Evolutionary conservation across 306 rosid species (phyloP).

Genomic region (Acmispon strigosus): DNA sequence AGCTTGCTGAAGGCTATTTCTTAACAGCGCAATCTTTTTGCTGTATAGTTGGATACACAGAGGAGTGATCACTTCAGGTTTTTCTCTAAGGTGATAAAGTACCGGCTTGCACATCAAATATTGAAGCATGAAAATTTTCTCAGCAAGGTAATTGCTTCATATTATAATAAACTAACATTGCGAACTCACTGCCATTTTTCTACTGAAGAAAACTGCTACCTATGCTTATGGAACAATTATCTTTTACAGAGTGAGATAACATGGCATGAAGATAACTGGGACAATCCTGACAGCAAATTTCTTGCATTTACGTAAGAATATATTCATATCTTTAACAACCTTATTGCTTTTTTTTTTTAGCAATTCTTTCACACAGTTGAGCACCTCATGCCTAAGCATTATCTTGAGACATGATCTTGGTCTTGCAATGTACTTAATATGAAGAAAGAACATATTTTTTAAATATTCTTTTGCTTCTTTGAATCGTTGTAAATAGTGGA

Average conservation of each 20-base stretch:
- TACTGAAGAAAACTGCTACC: background rate
- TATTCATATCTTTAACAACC: background rate
- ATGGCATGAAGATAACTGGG: constrained; percentile 97
- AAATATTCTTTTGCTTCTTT: background rate
- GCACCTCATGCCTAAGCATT: constrained; percentile 4
- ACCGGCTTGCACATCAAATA: constrained; percentile 48
- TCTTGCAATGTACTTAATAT: background rate
- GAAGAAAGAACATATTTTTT: background rate
- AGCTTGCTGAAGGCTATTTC: constrained; percentile 12
- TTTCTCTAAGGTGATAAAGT: constrained; percentile 66
- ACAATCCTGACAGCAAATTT: constrained; percentile 68
- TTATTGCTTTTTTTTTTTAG: background rate
- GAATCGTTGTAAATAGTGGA: background rate
- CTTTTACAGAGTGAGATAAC: constrained; percentile 69
- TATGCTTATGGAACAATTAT: constrained; percentile 16
- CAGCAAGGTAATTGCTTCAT: constrained; percentile 42
- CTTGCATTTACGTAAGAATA: constrained; percentile 89
- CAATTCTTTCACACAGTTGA: background rate
- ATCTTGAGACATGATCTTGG: constrained; percentile 2
- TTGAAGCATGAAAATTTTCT: constrained; percentile 63
- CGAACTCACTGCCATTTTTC: background rate
- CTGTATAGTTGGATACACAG: constrained; percentile 55
- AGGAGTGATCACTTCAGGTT: constrained; percentile 72
- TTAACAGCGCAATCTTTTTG: constrained; percentile 14
- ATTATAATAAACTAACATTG: background rate